Conservation (phyloP, 306 rosid genomes). For the Ormosia semicastrata region DNA sequence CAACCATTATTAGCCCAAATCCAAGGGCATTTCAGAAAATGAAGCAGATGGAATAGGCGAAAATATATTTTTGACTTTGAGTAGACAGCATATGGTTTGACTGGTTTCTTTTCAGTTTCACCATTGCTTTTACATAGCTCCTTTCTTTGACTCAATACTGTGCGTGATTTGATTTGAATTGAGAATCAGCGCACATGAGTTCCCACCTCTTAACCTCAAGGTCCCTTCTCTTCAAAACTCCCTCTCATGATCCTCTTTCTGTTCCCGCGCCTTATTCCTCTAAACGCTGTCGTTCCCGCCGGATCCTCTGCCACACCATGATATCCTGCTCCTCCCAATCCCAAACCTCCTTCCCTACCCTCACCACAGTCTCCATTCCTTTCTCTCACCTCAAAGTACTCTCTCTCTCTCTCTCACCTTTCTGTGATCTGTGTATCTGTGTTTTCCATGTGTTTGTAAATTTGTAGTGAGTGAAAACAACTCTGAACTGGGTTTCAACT, state of each 20-base stretch:
- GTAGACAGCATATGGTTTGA: no score
- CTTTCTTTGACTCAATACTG: background rate
- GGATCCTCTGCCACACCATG: slow-evolving; percentile 35
- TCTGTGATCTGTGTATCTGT: background rate
- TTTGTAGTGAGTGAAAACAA: background rate
- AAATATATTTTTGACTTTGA: no score
- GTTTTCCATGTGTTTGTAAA: background rate
- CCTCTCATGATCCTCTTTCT: background rate
- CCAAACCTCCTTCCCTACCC: slow-evolving; percentile 45
- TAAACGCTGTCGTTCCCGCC: slow-evolving; percentile 43
- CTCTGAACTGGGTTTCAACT: background rate
- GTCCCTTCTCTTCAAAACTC: background rate
- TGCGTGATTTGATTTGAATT: background rate
- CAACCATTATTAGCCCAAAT: no score
- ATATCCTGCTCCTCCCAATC: slow-evolving; percentile 30
- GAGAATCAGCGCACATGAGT: background rate
- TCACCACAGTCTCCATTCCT: slow-evolving; percentile 61
- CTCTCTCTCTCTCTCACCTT: slow-evolving; percentile 19
- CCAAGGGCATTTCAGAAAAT: no score
- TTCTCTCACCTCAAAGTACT: slow-evolving; percentile 64
- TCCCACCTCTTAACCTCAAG: background rate
- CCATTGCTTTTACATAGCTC: no score
- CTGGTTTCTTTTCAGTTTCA: no score
- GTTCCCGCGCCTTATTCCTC: slow-evolving; percentile 38
- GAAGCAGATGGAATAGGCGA: no score